Conservation (phyloP, 208 protist genomes). For the Wallacemonas sp. region DNA sequence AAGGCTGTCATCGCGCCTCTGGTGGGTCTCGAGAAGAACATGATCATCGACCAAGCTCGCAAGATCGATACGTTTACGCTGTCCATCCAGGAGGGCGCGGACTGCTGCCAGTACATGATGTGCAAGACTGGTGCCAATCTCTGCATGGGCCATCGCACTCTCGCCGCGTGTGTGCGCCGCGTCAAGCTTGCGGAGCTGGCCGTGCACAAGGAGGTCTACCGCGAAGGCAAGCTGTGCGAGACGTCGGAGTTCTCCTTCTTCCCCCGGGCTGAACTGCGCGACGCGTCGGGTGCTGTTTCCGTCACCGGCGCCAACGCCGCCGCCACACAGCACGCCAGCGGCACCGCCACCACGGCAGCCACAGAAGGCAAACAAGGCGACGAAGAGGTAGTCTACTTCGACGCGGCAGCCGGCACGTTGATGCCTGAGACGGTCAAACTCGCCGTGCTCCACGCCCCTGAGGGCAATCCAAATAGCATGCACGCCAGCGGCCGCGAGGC, state of each 20-base stretch:
- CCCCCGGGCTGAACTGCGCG: conserved; percentile 36
- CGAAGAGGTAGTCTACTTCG: conserved; percentile 62
- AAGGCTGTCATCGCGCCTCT: conserved; percentile 71
- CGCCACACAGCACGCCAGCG: not conserved
- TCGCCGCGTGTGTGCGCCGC: conserved; percentile 50
- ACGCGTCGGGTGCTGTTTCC: not conserved
- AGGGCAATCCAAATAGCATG: conserved; percentile 80
- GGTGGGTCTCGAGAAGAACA: conserved; percentile 62
- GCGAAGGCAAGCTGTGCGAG: conserved; percentile 39
- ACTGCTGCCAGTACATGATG: conserved; percentile 91
- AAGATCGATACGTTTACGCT: conserved; percentile 68
- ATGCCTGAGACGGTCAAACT: conserved; percentile 37
- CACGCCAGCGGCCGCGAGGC: conserved; percentile 68
- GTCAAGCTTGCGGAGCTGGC: conserved; percentile 53
- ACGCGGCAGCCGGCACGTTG: conserved; percentile 69
- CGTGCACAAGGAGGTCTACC: conserved; percentile 58
- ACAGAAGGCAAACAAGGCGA: conserved; percentile 5
- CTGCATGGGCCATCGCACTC: conserved; percentile 53
- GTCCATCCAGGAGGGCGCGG: conserved; percentile 75
- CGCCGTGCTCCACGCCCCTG: conserved; percentile 57
- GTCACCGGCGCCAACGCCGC: conserved; percentile 2
- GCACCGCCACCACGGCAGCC: conserved; percentile 5
- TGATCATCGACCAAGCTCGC: conserved; percentile 68
- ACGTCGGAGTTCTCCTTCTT: conserved; percentile 37
- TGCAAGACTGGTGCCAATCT: conserved; percentile 82